Percentiles rank a stretch among this genome's conserved stretches.
Conservation (phyloP, 208 protist genomes). For the Wallacemonas sp. region DNA sequence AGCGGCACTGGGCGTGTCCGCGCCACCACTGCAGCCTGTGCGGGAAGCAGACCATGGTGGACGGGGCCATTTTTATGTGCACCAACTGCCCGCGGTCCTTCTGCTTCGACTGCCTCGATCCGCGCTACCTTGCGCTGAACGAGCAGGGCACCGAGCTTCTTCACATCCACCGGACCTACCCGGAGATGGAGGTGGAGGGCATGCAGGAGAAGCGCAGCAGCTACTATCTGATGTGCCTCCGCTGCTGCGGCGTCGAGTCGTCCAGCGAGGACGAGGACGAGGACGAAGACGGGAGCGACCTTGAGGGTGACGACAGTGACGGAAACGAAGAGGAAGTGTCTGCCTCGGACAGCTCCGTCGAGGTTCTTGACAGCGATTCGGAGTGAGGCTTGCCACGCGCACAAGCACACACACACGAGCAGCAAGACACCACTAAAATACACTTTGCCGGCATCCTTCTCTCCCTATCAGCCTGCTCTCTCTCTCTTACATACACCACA, state of each 20-base stretch:
- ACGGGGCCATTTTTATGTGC: slow-evolving; percentile 89
- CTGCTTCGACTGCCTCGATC: slow-evolving; percentile 89
- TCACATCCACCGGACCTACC: slow-evolving; percentile 68
- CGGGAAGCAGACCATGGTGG: slow-evolving; percentile 54
- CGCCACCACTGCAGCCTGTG: slow-evolving; percentile 70
- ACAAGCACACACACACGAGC: background rate
- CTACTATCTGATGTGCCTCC: slow-evolving; percentile 87
- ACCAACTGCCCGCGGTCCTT: slow-evolving; percentile 68
- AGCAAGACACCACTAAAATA: no score
- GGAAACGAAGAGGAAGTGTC: slow-evolving; percentile 11
- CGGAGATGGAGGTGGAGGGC: slow-evolving; percentile 70
- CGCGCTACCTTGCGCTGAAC: slow-evolving; percentile 76
- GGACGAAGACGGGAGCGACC: slow-evolving; percentile 20
- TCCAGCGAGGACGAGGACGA: slow-evolving; percentile 30
- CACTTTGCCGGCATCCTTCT: no score
- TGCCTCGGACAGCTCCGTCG: slow-evolving; percentile 4
- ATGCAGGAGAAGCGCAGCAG: slow-evolving; percentile 53
- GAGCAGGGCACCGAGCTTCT: slow-evolving; percentile 49
- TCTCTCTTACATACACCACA: no score
- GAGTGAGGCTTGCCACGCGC: background rate
- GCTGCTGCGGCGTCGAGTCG: slow-evolving; percentile 69
- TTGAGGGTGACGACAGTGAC: slow-evolving; percentile 15
- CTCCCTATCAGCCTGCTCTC: no score
- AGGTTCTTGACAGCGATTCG: background rate
- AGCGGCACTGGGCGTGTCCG: slow-evolving; percentile 71